These are phyloP conservation scores for Erigeron canadensis DNA, from an alignment of 129 eudicot genomes.

Conservation along the genomic window DNA sequence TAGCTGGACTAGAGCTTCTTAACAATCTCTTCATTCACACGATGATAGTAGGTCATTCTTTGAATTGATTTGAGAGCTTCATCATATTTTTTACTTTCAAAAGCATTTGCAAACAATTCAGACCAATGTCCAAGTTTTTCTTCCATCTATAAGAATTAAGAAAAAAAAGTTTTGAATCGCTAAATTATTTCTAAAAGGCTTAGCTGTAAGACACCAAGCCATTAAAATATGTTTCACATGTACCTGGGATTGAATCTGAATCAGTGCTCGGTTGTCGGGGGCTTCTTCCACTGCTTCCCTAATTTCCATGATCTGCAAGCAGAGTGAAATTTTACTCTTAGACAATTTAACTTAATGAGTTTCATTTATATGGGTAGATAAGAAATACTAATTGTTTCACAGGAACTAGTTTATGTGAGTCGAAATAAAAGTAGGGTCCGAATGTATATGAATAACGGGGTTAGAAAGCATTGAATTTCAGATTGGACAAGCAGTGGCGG, in stretches of 20 bases:
- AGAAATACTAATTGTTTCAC: background rate
- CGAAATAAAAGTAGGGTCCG: background rate
- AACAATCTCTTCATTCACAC: conserved; percentile 71
- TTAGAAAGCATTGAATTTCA: background rate
- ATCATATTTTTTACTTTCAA: conserved; percentile 43
- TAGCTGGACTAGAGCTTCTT: conserved; percentile 59
- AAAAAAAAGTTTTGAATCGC: background rate
- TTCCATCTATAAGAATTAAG: conserved; percentile 60
- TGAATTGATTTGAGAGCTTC: conserved; percentile 64
- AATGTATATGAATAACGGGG: background rate
- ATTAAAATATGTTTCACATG: background rate
- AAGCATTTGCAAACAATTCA: conserved; percentile 57
- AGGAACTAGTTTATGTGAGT: background rate
- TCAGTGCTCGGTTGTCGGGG: conserved; percentile 44
- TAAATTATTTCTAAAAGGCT: background rate
- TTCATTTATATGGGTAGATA: background rate
- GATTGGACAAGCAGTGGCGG: no score
- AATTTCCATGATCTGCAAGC: conserved; percentile 80
- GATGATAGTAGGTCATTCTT: conserved; percentile 82
- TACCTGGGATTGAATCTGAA: conserved; percentile 69
- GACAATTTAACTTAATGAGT: background rate
- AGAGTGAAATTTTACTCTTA: background rate
- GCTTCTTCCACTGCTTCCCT: conserved; percentile 97
- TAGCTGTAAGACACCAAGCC: background rate
- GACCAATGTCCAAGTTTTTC: conserved; percentile 60